Conservation (phyloP, 1,139 yeast genomes). For the Tardiomyces blankii region DNA sequence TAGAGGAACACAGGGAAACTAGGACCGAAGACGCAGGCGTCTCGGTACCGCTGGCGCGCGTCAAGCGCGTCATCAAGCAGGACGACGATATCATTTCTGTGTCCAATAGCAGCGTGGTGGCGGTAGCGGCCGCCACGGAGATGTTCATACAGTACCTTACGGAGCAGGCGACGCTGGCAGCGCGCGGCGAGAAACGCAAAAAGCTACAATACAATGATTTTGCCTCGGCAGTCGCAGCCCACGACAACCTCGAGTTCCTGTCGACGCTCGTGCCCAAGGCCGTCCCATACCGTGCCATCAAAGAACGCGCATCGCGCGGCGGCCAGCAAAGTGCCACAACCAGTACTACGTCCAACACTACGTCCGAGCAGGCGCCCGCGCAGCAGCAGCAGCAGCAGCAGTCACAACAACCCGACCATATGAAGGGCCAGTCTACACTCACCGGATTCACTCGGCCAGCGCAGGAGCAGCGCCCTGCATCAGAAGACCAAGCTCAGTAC, state of each 20-base stretch:
- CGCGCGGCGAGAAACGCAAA: slow-evolving; percentile 60
- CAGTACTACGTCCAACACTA: too few relatives aligned
- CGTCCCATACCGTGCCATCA: slow-evolving; percentile 18
- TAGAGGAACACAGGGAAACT: too few relatives aligned
- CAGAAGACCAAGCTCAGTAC: too few relatives aligned
- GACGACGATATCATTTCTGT: slow-evolving; percentile 77
- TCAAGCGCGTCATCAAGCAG: slow-evolving; percentile 71
- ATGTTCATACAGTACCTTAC: slow-evolving; percentile 69
- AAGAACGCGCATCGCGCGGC: background rate
- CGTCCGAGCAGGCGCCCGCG: too few relatives aligned
- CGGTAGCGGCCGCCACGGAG: slow-evolving; percentile 83
- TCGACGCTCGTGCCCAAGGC: slow-evolving; percentile 20
- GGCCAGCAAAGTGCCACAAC: too few relatives aligned
- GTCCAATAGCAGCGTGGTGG: slow-evolving; percentile 68
- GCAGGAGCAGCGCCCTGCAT: too few relatives aligned
- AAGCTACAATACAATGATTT: slow-evolving; percentile 66
- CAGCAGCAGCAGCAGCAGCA: too few relatives aligned
- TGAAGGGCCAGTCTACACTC: too few relatives aligned
- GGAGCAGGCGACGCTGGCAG: slow-evolving; percentile 65
- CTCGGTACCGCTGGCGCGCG: slow-evolving; percentile 60
- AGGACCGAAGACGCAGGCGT: too few relatives aligned
- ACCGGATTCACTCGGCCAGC: too few relatives aligned
- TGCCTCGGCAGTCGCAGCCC: slow-evolving; percentile 55
- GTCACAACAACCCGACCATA: too few relatives aligned
- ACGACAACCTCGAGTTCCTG: slow-evolving; percentile 60